Conservation (phyloP, 805 yeast species). For the Wickerhamia fluorescens region DNA sequence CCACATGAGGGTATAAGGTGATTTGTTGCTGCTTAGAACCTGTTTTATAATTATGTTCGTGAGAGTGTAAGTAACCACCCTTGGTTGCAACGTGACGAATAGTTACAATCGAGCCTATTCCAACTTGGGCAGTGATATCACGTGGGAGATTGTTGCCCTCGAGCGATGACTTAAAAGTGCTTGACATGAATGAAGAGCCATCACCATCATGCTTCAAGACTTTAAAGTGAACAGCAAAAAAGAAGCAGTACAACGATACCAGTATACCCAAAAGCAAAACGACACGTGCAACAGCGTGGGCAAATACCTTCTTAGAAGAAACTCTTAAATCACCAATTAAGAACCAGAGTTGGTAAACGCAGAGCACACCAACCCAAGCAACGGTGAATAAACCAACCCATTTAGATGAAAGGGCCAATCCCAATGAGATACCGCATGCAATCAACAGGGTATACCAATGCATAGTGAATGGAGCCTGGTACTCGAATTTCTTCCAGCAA, state of each 20-base stretch:
- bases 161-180: constrained; percentile 64
- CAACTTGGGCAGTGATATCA: constrained; percentile 57
- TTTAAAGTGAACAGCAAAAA: constrained; percentile 59
- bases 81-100: constrained; percentile 62
- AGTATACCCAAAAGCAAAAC: constrained; percentile 53
- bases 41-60: constrained; percentile 58
- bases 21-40: constrained; percentile 84
- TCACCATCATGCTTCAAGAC: constrained; percentile 57
- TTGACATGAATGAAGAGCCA: constrained; percentile 64
- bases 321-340: constrained; percentile 62
- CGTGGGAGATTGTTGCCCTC: constrained; percentile 54
- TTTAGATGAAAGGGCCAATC: constrained; percentile 66
- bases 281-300: constrained; percentile 48
- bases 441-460: constrained; percentile 54
- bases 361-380: constrained; percentile 66
- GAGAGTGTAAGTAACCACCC: constrained; percentile 85
- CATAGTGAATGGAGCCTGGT: constrained; percentile 52
- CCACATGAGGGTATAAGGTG: constrained; percentile 74
- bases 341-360: constrained; percentile 62
- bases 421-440: constrained; percentile 63
- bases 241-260: constrained; percentile 42
- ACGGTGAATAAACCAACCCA: constrained; percentile 83
- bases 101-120: constrained; percentile 62
- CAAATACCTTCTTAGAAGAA: constrained; percentile 34
- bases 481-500: constrained; percentile 59